Conservation (phyloP, 2,329 filamentous ascomycete species). For the Neonectria faginata region DNA sequence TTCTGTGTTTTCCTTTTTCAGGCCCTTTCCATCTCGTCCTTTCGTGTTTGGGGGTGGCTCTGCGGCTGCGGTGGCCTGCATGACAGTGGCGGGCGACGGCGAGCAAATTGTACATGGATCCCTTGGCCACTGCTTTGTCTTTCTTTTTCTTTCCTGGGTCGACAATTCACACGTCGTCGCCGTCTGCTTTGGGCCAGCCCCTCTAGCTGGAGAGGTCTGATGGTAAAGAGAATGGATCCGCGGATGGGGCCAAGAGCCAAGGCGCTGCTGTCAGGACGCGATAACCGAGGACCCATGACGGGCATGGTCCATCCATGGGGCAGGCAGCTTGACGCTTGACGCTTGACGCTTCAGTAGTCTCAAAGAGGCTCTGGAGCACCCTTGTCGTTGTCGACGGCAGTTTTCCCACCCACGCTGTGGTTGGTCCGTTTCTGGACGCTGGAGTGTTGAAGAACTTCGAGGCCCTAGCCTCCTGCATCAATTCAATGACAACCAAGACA, state of each 20-base stretch:
- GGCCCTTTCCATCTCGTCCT: conserved; percentile 8
- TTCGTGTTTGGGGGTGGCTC: conserved; percentile 13
- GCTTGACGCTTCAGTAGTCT: neutral
- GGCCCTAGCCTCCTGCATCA: conserved; percentile 21
- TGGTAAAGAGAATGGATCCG: neutral
- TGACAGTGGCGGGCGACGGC: conserved; percentile 25
- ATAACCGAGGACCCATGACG: conserved; percentile 41
- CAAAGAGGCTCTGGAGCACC: conserved; percentile 35
- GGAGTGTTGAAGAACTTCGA: conserved; percentile 14
- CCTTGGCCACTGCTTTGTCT: no score
- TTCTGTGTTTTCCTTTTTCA: conserved; percentile 26
- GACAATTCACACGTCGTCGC: conserved; percentile 9
- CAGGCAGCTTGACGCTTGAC: conserved; percentile 16
- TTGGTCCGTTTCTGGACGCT: conserved; percentile 33
- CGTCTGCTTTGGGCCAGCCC: conserved; percentile 16
- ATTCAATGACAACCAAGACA: conserved; percentile 27
- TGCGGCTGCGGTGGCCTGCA: conserved; percentile 37
- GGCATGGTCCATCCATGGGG: conserved; percentile 16
- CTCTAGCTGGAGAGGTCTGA: conserved; percentile 1
- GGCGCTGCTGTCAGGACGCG: conserved; percentile 26
- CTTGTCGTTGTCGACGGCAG: conserved; percentile 38
- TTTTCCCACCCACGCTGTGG: conserved; percentile 42
- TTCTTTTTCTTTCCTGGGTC: neutral
- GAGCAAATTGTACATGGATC: conserved; percentile 37
- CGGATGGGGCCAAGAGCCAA: conserved; percentile 5